Evolutionary conservation across 768 basidiomycete species (phyloP), one percentile per base, ranked within the genome.

Genomic region (Paxillus ammoniavirescens): DNA sequence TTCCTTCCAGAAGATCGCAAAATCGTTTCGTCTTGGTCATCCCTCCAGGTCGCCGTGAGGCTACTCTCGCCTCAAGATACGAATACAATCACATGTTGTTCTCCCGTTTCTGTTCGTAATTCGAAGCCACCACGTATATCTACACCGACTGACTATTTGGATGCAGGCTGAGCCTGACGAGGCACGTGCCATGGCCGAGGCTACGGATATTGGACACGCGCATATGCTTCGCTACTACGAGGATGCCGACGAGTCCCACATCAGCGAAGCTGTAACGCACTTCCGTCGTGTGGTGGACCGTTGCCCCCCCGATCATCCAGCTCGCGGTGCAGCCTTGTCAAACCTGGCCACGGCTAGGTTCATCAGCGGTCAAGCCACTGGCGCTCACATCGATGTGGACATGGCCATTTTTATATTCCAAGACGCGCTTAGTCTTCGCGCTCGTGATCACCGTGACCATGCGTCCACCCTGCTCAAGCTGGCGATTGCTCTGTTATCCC

Each of bases 401-500:
- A 9, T 21, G 0, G 17, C 57, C 18, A 60, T 56, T 26, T 31
- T 33, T 0, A 13, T 33, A 17, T 55, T 54, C 45, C 54, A 41
- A n/a, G 41, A 52, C 15, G 63, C 56, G 30, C 50, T 65, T 36
- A 26, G 37, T n/a, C 15, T 60, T 2, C 57, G 50, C 12, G 5
- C 9, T 44, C 23, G 0, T 33, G 37, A 7, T 21, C 52, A 61
- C 9, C 43, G n/a, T 15, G 57, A 62, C 52, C 63, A 50, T 14
- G 31, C 42, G 1, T 13, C 9, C 9, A 56, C 57, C 2, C 26
- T 55, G 13, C 21, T 56, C 8, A 40, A 46, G 8, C 38, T 65
- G 13, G 43, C 35, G 3, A 31, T 41, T 8, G 50, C 41, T 23
- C 36, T 58, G 13, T 42, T 49, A 33, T 41, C 37, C 15, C n/a